These are phyloP conservation scores for Aspergillus sclerotialis DNA, from an alignment of 2,329 filamentous ascomycete species.

Conservation along the genomic window DNA sequence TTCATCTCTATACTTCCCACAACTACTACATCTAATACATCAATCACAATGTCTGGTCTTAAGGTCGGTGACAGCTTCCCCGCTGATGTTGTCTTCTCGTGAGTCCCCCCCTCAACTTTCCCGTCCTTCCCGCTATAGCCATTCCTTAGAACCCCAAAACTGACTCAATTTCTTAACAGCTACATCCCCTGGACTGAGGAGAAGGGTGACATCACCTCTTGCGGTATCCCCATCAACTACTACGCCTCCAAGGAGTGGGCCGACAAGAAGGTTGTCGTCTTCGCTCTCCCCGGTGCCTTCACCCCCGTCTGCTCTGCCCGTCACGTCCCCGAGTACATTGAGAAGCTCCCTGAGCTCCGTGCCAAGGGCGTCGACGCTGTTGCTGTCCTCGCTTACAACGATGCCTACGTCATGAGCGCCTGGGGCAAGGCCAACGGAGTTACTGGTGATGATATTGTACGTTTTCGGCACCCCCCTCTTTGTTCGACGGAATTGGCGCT, in stretches of 20 bases:
- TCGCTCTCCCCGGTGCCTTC: conserved; percentile 69
- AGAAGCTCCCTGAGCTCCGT: conserved; percentile 63
- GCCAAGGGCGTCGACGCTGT: conserved; percentile 77
- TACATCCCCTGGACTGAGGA: conserved; percentile 74
- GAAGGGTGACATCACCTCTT: conserved; percentile 60
- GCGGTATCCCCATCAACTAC: conserved; percentile 71
- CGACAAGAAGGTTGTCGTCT: conserved; percentile 64
- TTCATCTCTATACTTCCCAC: conserved; percentile 1
- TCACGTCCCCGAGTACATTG: conserved; percentile 75
- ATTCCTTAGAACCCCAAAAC: conserved; percentile 5
- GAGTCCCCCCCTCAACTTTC: conserved; percentile 23
- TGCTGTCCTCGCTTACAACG: conserved; percentile 76
- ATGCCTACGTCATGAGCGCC: conserved; percentile 78
- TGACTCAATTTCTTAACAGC: conserved; percentile 30
- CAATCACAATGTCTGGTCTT: conserved; percentile 55
- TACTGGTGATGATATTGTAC: conserved; percentile 61
- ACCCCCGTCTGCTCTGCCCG: conserved; percentile 77
- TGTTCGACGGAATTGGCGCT: not conserved
- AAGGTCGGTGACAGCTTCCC: conserved; percentile 81
- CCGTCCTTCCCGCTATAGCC: conserved; percentile 1
- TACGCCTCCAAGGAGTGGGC: conserved; percentile 71
- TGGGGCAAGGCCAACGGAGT: conserved; percentile 85
- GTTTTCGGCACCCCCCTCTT: conserved; percentile 15
- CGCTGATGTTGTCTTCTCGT: conserved; percentile 69
- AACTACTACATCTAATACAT: conserved; percentile 3